phyloP scores from a whole-genome alignment of 2,329 filamentous ascomycete genomes.

The Scedosporium boydii region DNA sequence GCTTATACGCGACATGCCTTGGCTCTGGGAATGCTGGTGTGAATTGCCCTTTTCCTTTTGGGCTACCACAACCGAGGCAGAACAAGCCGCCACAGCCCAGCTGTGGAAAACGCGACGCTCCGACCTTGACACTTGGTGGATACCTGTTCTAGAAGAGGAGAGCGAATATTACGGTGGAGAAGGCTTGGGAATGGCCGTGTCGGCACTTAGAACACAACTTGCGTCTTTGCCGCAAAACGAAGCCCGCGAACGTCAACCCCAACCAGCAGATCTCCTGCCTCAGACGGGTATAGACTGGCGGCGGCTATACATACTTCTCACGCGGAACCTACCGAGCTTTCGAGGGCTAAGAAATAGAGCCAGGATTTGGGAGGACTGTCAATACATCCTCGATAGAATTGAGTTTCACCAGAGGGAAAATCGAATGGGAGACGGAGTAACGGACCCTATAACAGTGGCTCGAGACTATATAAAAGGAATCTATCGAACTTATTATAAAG shows the following conservation, averaged over 20 bases:
- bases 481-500: too few relatives aligned
- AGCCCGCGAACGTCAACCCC: neutral
- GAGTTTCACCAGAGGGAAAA: neutral
- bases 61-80: slow-evolving; percentile 1
- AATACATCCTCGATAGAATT: neutral
- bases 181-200: neutral
- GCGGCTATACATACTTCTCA: neutral
- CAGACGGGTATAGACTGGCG: neutral
- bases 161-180: neutral
- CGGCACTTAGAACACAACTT: too few relatives aligned
- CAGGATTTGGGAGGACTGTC: neutral
- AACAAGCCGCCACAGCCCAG: neutral
- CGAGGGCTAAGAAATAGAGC: neutral
- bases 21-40: slow-evolving; percentile 12
- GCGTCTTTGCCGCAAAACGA: neutral
- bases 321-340: neutral
- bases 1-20: slow-evolving; percentile 7
- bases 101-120: neutral
- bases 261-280: neutral
- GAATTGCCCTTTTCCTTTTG: slow-evolving; percentile 7
- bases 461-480: too few relatives aligned
- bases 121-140: neutral
- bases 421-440: neutral
- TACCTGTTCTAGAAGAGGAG: neutral
- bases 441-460: neutral